Evolutionary conservation across 2,329 filamentous ascomycete species (phyloP).

Genomic region (Aspergillus carbonarius): DNA sequence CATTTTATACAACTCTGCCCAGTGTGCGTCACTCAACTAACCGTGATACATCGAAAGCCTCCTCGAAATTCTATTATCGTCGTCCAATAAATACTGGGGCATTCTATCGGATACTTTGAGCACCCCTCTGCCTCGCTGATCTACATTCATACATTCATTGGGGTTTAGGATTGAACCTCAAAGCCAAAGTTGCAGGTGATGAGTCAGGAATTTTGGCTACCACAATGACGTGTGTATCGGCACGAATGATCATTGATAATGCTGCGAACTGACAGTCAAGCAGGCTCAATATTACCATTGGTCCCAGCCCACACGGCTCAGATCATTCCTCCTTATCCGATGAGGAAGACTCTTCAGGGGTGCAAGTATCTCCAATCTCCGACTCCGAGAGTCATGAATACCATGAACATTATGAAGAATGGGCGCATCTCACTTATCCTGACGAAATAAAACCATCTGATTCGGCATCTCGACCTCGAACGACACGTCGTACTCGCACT

Average conservation of each 20-base stretch:
- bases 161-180: not conserved
- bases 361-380: slow-evolving; percentile 45
- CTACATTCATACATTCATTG: slow-evolving; percentile 6
- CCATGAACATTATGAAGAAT: slow-evolving; percentile 39
- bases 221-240: slow-evolving; percentile 23
- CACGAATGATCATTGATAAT: not conserved
- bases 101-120: not conserved
- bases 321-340: slow-evolving; percentile 42
- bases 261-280: slow-evolving; percentile 13
- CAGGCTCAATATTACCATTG: slow-evolving; percentile 47
- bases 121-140: not conserved
- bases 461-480: slow-evolving; percentile 46
- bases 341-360: slow-evolving; percentile 48
- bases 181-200: not conserved
- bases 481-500: slow-evolving; percentile 37
- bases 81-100: not conserved
- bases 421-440: slow-evolving; percentile 43
- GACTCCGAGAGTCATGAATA: slow-evolving; percentile 42
- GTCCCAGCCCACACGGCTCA: slow-evolving; percentile 38
- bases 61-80: not conserved
- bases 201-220: slow-evolving; percentile 1
- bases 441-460: slow-evolving; percentile 50
- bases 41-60: not conserved
- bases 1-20: not conserved
- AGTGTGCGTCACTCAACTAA: not conserved